A percentile compares a stretch with the other conserved stretches of the same genome.
Evolutionary conservation across 192 early-diverging fungal species (phyloP).

Genomic region (Coemansia javaensis): DNA sequence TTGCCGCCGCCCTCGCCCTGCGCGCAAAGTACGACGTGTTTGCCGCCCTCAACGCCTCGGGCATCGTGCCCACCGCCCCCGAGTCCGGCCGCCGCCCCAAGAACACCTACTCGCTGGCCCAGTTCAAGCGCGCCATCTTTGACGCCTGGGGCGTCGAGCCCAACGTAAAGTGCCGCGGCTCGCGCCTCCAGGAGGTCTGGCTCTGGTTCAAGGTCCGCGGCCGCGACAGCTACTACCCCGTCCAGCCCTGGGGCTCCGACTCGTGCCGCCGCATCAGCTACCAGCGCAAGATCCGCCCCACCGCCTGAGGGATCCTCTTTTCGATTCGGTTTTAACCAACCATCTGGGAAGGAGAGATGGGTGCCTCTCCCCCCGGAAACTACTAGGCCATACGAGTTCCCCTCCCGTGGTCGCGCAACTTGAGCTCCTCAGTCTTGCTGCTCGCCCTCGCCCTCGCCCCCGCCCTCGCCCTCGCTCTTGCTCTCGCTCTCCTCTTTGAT

Average conservation of each 20-base stretch:
- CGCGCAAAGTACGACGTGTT: conserved; percentile 56
- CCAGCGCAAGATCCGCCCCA: conserved; percentile 38
- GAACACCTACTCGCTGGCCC: conserved; percentile 33
- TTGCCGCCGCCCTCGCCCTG: conserved; percentile 52
- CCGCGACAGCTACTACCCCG: conserved; percentile 36
- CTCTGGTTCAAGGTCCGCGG: conserved; percentile 51
- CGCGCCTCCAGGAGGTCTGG: conserved; percentile 37
- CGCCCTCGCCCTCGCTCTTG: too few relatives aligned
- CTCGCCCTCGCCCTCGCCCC: too few relatives aligned
- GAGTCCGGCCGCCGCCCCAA: conserved; percentile 34
- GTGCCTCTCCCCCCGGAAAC: too few relatives aligned
- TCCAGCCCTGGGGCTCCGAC: conserved; percentile 35
- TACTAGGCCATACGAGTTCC: too few relatives aligned
- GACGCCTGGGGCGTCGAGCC: conserved; percentile 41
- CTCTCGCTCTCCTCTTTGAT: too few relatives aligned
- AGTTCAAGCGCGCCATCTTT: conserved; percentile 36
- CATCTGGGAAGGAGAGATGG: too few relatives aligned
- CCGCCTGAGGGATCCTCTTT: too few relatives aligned
- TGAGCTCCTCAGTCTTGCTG: too few relatives aligned
- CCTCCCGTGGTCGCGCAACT: too few relatives aligned
- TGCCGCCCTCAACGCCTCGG: conserved; percentile 43
- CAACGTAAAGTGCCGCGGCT: conserved; percentile 38
- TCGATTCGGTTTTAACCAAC: too few relatives aligned
- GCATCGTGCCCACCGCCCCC: conserved; percentile 42
- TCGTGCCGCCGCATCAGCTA: conserved; percentile 39